Evolutionary conservation across 2,329 filamentous ascomycete species (phyloP).

Genomic region (Trichoderma sp.): DNA sequence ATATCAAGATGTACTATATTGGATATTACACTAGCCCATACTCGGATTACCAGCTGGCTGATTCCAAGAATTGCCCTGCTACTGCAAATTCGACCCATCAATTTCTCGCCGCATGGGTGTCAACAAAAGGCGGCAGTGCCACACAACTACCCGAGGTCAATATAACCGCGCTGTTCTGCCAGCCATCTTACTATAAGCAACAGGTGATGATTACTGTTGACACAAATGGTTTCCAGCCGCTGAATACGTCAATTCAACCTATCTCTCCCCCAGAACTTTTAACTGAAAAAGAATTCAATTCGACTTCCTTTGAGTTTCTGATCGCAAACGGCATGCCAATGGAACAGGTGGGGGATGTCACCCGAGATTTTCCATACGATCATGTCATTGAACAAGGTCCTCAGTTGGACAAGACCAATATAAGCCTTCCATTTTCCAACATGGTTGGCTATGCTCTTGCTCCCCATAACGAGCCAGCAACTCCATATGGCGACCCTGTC

Average conservation of each 20-base stretch:
- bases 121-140: no score
- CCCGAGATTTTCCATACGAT: conserved; percentile 29
- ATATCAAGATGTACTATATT: no score
- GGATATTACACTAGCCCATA: neutral
- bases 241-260: conserved; percentile 7
- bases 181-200: conserved; percentile 15
- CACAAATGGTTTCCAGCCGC: neutral
- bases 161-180: conserved; percentile 29
- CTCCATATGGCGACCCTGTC: conserved; percentile 18
- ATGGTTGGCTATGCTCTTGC: conserved; percentile 38
- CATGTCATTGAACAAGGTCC: conserved; percentile 30
- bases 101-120: neutral
- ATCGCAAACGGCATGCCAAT: conserved; percentile 27
- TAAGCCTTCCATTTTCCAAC: conserved; percentile 22
- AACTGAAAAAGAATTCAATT: conserved; percentile 33
- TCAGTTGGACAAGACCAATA: conserved; percentile 13
- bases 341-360: neutral
- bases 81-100: conserved; percentile 24
- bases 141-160: conserved; percentile 10
- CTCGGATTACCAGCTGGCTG: neutral
- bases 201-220: neutral
- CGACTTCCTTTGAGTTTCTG: conserved; percentile 35
- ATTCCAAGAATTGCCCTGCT: conserved; percentile 26
- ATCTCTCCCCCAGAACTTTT: conserved; percentile 23
- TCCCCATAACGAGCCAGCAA: neutral